Base-by-base conservation (phyloP, 1,139 yeast genomes). In the Candida freyschussii region DNA sequence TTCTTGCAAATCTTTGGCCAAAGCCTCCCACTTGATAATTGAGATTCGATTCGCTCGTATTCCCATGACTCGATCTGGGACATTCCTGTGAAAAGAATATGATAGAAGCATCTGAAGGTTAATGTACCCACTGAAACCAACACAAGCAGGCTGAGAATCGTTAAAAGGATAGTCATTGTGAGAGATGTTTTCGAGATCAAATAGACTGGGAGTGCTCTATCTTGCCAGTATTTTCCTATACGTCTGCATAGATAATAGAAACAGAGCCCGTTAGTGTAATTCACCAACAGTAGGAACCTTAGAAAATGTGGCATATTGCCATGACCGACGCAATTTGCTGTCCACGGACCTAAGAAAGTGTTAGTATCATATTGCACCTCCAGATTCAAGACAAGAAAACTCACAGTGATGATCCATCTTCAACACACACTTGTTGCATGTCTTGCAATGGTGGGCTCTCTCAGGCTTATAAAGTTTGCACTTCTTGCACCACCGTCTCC, bases 21-120 rank as follows among this genome's bases (percentile, higher is more conserved):
- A 37, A 77, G 59, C 25, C 72, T 52, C 27, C 69, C 75, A 2
- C 70, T 66, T 31, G 60, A 66, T 39, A 79, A 69, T 45, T 80
- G 84, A 7, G 77, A 66, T 36, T 77, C 86, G 2, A 86, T 63
- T 40, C 97, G 68, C 45, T 91, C 97, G 60, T 69, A 61, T 50
- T 91, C 97, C 98, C 98, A 91, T 3, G 72, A 65, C 57, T 91
- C 98, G 37, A 91, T 89, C 55, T 86, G 95, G 3, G 97, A 78
- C 71, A 75, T 80, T n/a, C 96, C 96, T 24, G 65, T 63, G 33
- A 74, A 53, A 3, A 72, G 48, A 44, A 75, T 63, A 49, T 79
- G 76, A 33, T 65, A 56, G 4, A 80, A 21, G 38, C 89, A 80
- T 41, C 96, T 67, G 3, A 78, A 37, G 17, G 78, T 63, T 36